Evolutionary conservation across 768 basidiomycete genomes (phyloP), one percentile per base, ranked within the genome.

Genomic region (Mycena sanguinolenta): DNA sequence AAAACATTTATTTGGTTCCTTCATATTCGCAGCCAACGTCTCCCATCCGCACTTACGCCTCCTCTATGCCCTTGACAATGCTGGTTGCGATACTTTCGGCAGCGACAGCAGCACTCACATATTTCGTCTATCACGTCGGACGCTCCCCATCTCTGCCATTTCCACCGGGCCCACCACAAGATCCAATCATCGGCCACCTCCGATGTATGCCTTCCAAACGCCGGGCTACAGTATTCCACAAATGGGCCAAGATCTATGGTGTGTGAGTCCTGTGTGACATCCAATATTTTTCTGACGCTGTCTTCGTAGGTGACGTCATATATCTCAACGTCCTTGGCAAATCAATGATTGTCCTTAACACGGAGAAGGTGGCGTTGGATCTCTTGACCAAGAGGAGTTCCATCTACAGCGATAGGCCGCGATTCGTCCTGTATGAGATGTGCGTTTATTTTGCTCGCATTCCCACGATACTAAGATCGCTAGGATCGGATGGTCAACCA

Each of bases 131-230:
- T 46, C 21, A n/a, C 21, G 21, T 46, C 44, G 4, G 3, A 8
- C 21, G 44, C 44, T 46, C 21, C n/a, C 21, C 44, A 46, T 55
- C 46, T 49, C 27, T 62, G 10, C 65, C 58, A 28, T 44, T 67
- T 34, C 82, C 82, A 6, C 83, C 82, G 13, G 77, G 83, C 27
- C 83, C 82, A 3, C 82, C 82, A 9, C 74, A 77, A 13, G 81
- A 84, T 63, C 80, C 81, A 4, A 49, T 84, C 49, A 75, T 84
- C 17, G 83, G 83, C 9, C 82, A 84, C 64, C 70, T 81, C n/a
- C 77, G 82, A 4, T 65, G 77, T 13, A 78, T 84, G 19, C 83
- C 82, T 13, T 36, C 75, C 1, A 68, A 72, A n/a, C 73, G 76
- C 52, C 74, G 75, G 55, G 76, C 77, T 5, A 71, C 76, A 21